Base-by-base conservation (phyloP, 2,329 filamentous ascomycete species). In the Ceratocystis cubensis region DNA sequence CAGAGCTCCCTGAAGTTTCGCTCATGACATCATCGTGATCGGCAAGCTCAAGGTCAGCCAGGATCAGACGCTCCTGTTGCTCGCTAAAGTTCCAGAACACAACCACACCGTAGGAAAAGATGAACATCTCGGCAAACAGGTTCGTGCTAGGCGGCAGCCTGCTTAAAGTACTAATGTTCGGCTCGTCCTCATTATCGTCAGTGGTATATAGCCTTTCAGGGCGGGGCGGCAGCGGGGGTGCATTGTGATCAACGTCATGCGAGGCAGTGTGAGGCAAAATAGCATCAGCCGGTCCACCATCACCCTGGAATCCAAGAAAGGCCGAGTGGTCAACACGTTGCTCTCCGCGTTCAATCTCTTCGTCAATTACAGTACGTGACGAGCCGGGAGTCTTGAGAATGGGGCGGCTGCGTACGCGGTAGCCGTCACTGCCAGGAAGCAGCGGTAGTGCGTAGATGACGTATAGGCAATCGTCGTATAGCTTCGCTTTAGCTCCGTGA, bases 51-150 rank as follows among this genome's bases (percentile, higher is more conserved):
- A 99, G 79, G 75, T 99, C 94, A 48, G 94, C 94, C 25, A 99
- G 82, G 61, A 97, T 90, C 72, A 96, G 92, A 76, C 96, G 96
- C 75, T 99, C 94, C 74, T 99, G 94, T 70, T 88, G 84, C 75
- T 96, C 92, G 10, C 90, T 93, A 72, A 99, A 96, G 75, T 99
- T 99, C 94, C 94, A 99, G 74, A 99, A 96, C 4, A 99, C 94
- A 0, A 94, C 93, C 0, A 99, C 93, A 22, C 94, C 94, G 73
- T 99, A 99, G 17, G 89, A 93, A 75, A 95, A 97, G 71, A 99
- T 88, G 74, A 96, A 97, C 84, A 97, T 90, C 76, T 99, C 94
- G 53, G 90, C 93, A 73, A 96, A 91, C 66, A 86, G 82, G 72
- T 93, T 86, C 45, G 87, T 84, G 73, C 91, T 85, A 5, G 88